Base-by-base conservation (phyloP, 441 rosid species). In the Populus trichocarpa region DNA sequence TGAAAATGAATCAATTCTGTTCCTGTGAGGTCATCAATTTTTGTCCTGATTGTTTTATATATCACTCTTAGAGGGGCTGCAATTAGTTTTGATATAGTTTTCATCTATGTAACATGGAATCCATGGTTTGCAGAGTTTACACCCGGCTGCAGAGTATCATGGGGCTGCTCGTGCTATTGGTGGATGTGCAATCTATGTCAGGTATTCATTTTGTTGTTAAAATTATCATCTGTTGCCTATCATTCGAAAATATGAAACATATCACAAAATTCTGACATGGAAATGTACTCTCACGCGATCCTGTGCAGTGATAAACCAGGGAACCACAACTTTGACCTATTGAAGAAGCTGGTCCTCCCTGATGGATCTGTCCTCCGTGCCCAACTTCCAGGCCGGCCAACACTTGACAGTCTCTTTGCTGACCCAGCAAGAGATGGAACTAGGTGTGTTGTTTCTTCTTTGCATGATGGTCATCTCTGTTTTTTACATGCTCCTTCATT, bases 351-450 rank as follows among this genome's bases (percentile, higher is more conserved):
- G 26, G 98, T 95, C 46, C 94, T 95, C 23, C 97, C 98, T 0
- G 99, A 95, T 78, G 99, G 99, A 32, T 93, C 99, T 2, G 85
- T 95, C 79, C 93, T 95, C 10, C 97, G 97, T 53, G 88, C 96
- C 23, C 87, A 85, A 78, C 87, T 95, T 81, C 98, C 99, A 18
- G 99, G 99, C 75, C 87, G 97, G 85, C 99, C 99, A 11, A 95
- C 98, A 22, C 92, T 88, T 42, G 99, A 95, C 80, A 90, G 92
- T 80, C 88, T 95, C 74, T 93, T 95, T 36, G 87, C 64, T 75
- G 99, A 95, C 84, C 98, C 97, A 59, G 97, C 97, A 33, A 87
- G 99, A 83, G 98, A 95, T 76, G 93, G 97, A 42, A 82, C 82
- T 63, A 93, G 97, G 97, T 91, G 35, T 38, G 78, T 69, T 26